Evolutionary conservation across 2,329 filamentous ascomycete genomes (phyloP).

Genomic region (Monosporascus sp.): DNA sequence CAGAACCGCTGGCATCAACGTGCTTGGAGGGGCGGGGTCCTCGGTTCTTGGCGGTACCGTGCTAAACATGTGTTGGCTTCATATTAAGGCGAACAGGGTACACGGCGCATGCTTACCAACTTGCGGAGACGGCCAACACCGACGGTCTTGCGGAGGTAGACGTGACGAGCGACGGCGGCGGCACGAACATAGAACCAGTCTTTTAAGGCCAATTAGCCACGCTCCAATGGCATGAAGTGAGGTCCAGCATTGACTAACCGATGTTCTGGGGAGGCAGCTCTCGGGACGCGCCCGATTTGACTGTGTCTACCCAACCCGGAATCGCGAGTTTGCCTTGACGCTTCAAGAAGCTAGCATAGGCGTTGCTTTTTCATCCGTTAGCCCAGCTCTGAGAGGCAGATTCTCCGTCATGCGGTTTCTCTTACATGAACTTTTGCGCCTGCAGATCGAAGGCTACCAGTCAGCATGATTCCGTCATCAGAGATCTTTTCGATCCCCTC

Average conservation of each 20-base stretch:
- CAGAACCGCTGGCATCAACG: constrained; percentile 88
- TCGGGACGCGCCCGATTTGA: constrained; percentile 95
- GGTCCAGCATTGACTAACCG: constrained; percentile 7
- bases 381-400: background rate
- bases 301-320: constrained; percentile 97
- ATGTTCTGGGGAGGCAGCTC: constrained; percentile 97
- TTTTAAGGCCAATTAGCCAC: background rate
- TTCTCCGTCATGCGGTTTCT: background rate
- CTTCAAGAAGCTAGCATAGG: constrained; percentile 88
- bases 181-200: constrained; percentile 96
- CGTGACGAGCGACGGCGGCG: constrained; percentile 91
- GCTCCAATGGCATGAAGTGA: background rate
- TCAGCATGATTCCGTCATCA: constrained; percentile 71
- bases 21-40: constrained; percentile 87
- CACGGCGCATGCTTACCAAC: too few species aligned
- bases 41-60: constrained; percentile 97
- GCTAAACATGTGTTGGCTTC: too few species aligned
- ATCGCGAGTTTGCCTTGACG: constrained; percentile 89
- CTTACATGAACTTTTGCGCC: constrained; percentile 78
- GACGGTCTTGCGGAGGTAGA: constrained; percentile 99
- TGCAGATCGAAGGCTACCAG: constrained; percentile 46
- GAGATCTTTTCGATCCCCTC: constrained; percentile 71
- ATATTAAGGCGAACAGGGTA: too few species aligned
- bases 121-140: constrained; percentile 97
- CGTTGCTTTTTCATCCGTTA: constrained; percentile 34